phyloP scores from a whole-genome alignment of 257 asterid genomes.

The Cynanchum wilfordii region DNA sequence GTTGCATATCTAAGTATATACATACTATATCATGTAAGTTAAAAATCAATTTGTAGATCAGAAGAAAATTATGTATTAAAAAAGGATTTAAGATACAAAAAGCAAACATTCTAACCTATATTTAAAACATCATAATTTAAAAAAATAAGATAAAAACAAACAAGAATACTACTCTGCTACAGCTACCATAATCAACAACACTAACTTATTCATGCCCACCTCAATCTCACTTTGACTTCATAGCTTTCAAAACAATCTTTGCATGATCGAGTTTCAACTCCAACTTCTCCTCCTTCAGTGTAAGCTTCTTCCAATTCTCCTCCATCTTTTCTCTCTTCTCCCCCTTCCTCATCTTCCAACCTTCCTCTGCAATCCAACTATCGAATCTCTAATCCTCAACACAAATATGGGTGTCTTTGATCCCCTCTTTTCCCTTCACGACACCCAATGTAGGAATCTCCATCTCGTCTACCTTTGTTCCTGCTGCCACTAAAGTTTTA shows the following conservation, averaged over 20 bases:
- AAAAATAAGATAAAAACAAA: background rate
- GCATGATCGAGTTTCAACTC: slow-evolving; percentile 33
- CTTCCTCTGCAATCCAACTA: slow-evolving; percentile 33
- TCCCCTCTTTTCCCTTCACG: slow-evolving; percentile 13
- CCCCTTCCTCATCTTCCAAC: slow-evolving; percentile 24
- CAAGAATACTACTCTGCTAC: background rate
- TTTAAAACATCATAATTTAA: background rate
- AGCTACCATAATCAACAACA: background rate
- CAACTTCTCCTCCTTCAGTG: slow-evolving; percentile 26
- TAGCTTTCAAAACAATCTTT: slow-evolving; percentile 29
- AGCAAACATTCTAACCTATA: slow-evolving; percentile 23
- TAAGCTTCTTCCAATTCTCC: slow-evolving; percentile 35
- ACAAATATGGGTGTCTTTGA: slow-evolving; percentile 5
- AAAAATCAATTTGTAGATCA: too few species aligned
- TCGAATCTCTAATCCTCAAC: slow-evolving; percentile 15
- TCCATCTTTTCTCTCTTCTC: slow-evolving; percentile 32
- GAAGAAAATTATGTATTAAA: too few species aligned
- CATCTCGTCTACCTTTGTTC: slow-evolving; percentile 9
- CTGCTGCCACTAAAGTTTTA: too few species aligned
- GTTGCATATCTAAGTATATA: too few species aligned
- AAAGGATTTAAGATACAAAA: too few species aligned
- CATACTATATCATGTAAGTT: too few species aligned
- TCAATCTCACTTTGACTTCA: slow-evolving; percentile 20
- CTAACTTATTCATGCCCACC: slow-evolving; percentile 1
- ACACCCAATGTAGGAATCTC: slow-evolving; percentile 15